Conservation (phyloP, 2,329 filamentous ascomycete species). For the Sphaerulina populicola region DNA sequence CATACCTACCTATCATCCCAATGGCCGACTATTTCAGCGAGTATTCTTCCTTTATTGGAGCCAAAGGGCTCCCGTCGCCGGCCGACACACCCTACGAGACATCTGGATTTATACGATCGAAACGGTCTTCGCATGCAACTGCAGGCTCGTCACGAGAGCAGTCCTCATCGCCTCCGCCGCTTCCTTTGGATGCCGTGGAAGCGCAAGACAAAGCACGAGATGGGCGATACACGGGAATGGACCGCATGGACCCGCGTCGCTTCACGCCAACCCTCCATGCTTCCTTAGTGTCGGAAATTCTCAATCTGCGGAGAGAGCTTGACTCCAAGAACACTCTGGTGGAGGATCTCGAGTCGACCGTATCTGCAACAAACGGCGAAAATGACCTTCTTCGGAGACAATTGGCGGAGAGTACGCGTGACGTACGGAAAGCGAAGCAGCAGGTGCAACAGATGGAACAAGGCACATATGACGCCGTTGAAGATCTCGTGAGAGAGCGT, state of each 20-base stretch:
- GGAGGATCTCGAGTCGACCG: conserved; percentile 67
- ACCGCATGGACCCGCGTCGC: conserved; percentile 66
- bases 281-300: conserved; percentile 87
- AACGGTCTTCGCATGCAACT: conserved; percentile 50
- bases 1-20: not conserved
- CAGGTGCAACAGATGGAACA: conserved; percentile 82
- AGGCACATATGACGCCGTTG: conserved; percentile 75
- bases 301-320: conserved; percentile 76
- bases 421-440: conserved; percentile 70
- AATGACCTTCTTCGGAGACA: conserved; percentile 61
- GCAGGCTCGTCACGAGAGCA: conserved; percentile 55
- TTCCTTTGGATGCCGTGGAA: conserved; percentile 41
- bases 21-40: conserved; percentile 43
- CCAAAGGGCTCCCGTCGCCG: conserved; percentile 59
- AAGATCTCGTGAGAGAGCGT: conserved; percentile 74
- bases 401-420: conserved; percentile 58
- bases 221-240: conserved; percentile 43
- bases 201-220: conserved; percentile 41
- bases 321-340: conserved; percentile 84
- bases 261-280: conserved; percentile 95
- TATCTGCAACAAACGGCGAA: conserved; percentile 65
- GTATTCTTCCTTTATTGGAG: conserved; percentile 39
- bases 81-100: conserved; percentile 64
- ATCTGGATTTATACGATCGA: conserved; percentile 46
- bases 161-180: conserved; percentile 53